Conservation (phyloP, 2,329 filamentous ascomycete genomes). For the Penicillium psychrosexuale region DNA sequence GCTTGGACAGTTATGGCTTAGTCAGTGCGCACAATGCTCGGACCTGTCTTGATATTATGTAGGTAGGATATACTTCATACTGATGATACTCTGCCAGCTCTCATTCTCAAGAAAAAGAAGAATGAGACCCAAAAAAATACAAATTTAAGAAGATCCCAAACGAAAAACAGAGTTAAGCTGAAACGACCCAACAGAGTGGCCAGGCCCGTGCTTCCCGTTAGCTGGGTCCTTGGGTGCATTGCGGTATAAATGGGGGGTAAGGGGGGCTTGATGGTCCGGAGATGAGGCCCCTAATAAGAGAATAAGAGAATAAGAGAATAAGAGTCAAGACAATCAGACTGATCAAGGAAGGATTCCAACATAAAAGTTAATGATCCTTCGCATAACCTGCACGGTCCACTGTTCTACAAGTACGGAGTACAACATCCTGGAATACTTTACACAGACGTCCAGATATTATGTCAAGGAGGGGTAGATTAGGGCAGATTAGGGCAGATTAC, state of each 20-base stretch:
- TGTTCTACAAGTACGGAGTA: neutral
- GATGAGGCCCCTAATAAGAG: slow-evolving; percentile 7
- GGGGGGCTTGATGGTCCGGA: slow-evolving; percentile 11
- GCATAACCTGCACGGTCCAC: neutral
- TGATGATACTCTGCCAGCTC: neutral
- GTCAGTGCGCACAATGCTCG: neutral
- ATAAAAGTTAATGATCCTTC: neutral
- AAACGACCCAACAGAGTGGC: slow-evolving; percentile 32
- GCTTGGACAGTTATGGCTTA: neutral
- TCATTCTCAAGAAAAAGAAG: neutral
- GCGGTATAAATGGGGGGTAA: slow-evolving; percentile 7
- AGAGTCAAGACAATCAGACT: neutral
- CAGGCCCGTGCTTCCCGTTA: slow-evolving; percentile 30
- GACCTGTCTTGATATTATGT: neutral
- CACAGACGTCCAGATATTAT: neutral
- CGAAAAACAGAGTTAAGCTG: slow-evolving; percentile 19
- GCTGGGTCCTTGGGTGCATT: slow-evolving; percentile 12
- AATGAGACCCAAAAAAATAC: no score
- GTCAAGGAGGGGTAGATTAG: no score
- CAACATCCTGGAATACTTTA: neutral
- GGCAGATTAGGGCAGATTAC: neutral
- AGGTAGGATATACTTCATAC: neutral
- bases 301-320: no score
- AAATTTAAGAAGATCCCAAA: no score
- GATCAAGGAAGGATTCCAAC: neutral